Evolutionary conservation across 768 basidiomycete genomes (phyloP).

Genomic region (Guyanaporus albipodus): DNA sequence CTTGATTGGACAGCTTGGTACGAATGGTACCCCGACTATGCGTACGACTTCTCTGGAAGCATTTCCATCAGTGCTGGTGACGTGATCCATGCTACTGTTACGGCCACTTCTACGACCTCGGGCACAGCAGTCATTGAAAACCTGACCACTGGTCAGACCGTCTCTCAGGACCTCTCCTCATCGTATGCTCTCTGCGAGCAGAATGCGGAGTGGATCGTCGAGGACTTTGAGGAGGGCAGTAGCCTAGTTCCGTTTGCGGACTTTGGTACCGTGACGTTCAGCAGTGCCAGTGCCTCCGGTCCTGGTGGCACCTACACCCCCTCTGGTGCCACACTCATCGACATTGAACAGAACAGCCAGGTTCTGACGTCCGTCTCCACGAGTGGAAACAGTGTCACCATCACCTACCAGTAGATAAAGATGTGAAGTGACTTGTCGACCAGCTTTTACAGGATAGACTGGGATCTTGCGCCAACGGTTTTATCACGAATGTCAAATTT

Average conservation of each 20-base stretch:
- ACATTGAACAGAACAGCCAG: slow-evolving; percentile 7
- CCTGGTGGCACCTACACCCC: slow-evolving; percentile 5
- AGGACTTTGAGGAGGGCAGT: slow-evolving; percentile 13
- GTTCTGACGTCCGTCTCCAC: slow-evolving; percentile 13
- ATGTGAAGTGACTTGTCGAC: neutral
- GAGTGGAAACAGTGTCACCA: neutral
- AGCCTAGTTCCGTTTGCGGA: slow-evolving; percentile 9
- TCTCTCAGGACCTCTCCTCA: slow-evolving; percentile 7
- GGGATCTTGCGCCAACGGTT: too few species aligned
- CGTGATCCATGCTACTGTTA: slow-evolving; percentile 14
- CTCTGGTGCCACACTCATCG: slow-evolving; percentile 5
- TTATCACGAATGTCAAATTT: too few species aligned
- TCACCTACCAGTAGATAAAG: slow-evolving; percentile 11
- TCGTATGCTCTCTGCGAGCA: slow-evolving; percentile 12
- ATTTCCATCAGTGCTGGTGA: slow-evolving; percentile 16
- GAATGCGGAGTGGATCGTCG: slow-evolving; percentile 24
- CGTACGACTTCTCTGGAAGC: slow-evolving; percentile 12
- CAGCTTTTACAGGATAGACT: too few species aligned
- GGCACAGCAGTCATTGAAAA: slow-evolving; percentile 19
- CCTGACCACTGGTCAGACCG: slow-evolving; percentile 10
- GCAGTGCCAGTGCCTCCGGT: slow-evolving; percentile 6
- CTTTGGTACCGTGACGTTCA: slow-evolving; percentile 21
- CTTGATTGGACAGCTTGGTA: slow-evolving; percentile 18
- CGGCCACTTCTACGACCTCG: slow-evolving; percentile 17
- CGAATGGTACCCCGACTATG: slow-evolving; percentile 19